Evolutionary conservation across 208 protist genomes (phyloP), one percentile per base, ranked within the genome.

Genomic region (Naegleria lovaniensis): DNA sequence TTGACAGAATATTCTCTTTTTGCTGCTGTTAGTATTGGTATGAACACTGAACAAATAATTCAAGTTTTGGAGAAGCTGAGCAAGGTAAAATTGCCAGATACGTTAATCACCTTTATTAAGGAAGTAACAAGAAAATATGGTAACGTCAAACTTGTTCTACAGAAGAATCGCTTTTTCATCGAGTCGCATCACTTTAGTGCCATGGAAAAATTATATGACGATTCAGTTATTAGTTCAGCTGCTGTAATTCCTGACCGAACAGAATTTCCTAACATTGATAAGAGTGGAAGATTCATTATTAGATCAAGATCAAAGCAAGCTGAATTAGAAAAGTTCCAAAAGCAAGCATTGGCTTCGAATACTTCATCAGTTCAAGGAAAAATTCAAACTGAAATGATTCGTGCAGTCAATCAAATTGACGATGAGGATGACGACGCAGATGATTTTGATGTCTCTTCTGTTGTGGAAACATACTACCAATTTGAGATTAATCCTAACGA

Each of bases 1-100:
- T 93, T 99, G 25, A 99, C 97, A 0, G 94, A 94, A 11, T 98
- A 98, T 91, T 99, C 98, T 3, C 95, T 99, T 2, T 99, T 98
- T 85, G 96, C 98, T 0, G 98, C 98, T 9, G 96, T 98, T 0
- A 99, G 98, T 16, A 96, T 97, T 67, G 98, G 98, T 25, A 91
- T 99, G 15, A 91, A 92, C 11, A 93, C 95, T 0, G 90, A 96
- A 0, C 95, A 98, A 33, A 99, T 99, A 22, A 93, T 99, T 15
- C 22, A 83, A 13, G 96, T 96, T 86, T 92, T 99, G 11, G 88
- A 95, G 25, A 90, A 89, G 13, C 93, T 98, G 75, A 95, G 94
- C 1, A 98, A 99, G 92, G 86, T 93, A 36, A 15, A 36, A 51
- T 52, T 76, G n/a, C 0, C 29, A n/a, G 5, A 84, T 41, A 15